Evolutionary conservation across 257 asterid genomes (phyloP).

Genomic region (Solanum rostratum): DNA sequence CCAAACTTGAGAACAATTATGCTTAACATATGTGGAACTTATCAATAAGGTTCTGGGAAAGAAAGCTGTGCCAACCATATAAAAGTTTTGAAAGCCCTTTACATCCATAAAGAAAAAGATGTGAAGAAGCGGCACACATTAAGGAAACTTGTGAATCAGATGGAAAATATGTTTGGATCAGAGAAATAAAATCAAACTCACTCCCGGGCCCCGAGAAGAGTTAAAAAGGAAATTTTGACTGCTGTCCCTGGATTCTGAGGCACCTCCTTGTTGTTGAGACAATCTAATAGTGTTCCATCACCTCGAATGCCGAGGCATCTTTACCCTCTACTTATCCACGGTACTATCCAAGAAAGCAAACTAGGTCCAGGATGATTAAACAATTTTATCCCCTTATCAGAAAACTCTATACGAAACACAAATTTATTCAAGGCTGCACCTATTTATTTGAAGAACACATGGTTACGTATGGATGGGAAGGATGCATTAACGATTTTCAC

Average conservation of each 20-base stretch:
- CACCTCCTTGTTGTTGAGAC: background rate
- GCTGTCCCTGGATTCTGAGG: background rate
- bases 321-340: background rate
- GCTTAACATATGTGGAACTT: background rate
- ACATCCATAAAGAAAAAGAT: background rate
- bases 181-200: background rate
- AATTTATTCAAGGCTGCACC: background rate
- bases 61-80: background rate
- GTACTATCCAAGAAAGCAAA: background rate
- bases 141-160: background rate
- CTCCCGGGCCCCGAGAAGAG: background rate
- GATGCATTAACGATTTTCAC: background rate
- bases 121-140: background rate
- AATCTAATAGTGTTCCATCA: background rate
- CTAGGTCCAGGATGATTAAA: background rate
- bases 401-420: background rate
- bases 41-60: background rate
- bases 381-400: background rate
- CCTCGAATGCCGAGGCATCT: background rate
- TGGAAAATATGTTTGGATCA: background rate
- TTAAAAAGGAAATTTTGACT: background rate
- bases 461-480: background rate
- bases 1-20: background rate
- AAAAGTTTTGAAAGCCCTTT: background rate
- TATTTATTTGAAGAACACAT: background rate